Evolutionary conservation across 2,329 filamentous ascomycete species (phyloP).

Genomic region (Xylaria digitata): DNA sequence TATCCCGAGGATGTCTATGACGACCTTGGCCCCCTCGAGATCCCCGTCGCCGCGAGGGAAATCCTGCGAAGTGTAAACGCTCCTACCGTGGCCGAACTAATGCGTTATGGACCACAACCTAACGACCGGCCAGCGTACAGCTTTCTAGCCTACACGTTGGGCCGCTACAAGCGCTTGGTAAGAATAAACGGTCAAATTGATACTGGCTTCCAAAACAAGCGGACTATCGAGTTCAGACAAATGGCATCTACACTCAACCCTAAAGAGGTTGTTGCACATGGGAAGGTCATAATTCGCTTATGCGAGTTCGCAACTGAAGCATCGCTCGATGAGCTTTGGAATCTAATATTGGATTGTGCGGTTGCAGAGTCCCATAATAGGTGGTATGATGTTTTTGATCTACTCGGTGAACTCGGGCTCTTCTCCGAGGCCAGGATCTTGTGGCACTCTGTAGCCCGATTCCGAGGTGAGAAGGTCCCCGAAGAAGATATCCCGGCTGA

Average conservation of each 20-base stretch:
- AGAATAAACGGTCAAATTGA: rapidly evolving
- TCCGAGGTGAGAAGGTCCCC: not conserved
- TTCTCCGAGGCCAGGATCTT: conserved; percentile 35
- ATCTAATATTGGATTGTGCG: conserved; percentile 26
- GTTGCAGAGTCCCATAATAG: conserved; percentile 19
- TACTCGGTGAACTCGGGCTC: conserved; percentile 38
- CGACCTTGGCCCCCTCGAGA: not conserved
- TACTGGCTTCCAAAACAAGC: conserved; percentile 18
- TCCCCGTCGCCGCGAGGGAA: conserved; percentile 11
- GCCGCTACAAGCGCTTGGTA: not conserved
- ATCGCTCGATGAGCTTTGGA: conserved; percentile 25
- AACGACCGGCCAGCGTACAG: conserved; percentile 27
- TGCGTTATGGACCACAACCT: rapidly evolving
- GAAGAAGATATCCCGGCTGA: not conserved
- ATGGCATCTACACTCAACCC: conserved; percentile 38
- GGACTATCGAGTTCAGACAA: conserved; percentile 46
- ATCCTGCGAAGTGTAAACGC: conserved; percentile 17
- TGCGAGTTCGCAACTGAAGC: conserved; percentile 31
- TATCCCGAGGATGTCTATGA: not conserved
- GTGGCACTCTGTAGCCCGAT: conserved; percentile 17
- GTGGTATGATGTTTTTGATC: conserved; percentile 45
- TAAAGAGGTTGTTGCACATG: conserved; percentile 39
- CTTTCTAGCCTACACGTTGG: conserved; percentile 5
- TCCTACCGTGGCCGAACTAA: conserved; percentile 13
- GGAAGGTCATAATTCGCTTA: conserved; percentile 21